A percentile compares a stretch with the other conserved stretches of the same genome.
phyloP scores from a whole-genome alignment of 106 monocot species.

The Cymbidium sinense region DNA sequence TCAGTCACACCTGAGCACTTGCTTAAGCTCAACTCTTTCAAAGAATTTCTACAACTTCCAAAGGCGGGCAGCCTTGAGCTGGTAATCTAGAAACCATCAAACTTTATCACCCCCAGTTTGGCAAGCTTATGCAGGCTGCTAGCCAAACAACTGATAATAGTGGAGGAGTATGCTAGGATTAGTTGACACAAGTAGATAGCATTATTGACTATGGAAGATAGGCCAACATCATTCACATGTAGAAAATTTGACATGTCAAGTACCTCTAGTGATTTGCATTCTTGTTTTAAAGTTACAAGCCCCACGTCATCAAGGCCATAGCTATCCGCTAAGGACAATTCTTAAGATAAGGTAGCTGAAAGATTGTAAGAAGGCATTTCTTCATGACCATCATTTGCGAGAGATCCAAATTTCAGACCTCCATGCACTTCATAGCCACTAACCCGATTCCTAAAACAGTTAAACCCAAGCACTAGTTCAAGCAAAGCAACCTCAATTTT shows the following conservation, averaged over 20 bases:
- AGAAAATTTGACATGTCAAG: constrained; percentile 56
- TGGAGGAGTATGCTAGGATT: constrained; percentile 38
- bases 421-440: constrained; percentile 60
- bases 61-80: constrained; percentile 35
- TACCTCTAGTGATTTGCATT: constrained; percentile 62
- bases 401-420: constrained; percentile 50
- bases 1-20: constrained; percentile 78
- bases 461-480: constrained; percentile 62
- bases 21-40: constrained; percentile 68
- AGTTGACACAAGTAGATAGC: constrained; percentile 41
- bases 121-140: constrained; percentile 29
- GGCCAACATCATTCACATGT: constrained; percentile 32
- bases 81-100: constrained; percentile 57
- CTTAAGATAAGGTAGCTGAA: constrained; percentile 46
- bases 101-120: constrained; percentile 43
- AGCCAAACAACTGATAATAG: constrained; percentile 39
- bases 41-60: constrained; percentile 29
- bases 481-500: constrained; percentile 33
- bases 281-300: constrained; percentile 28
- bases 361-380: constrained; percentile 52
- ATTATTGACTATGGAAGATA: constrained; percentile 33
- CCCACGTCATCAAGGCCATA: constrained; percentile 37
- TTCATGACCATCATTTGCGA: constrained; percentile 56
- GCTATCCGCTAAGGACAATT: constrained; percentile 52
- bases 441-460: constrained; percentile 58